phyloP scores from a whole-genome alignment of 495 filamentous ascomycete species.

The Lasiosphaeria hispida region DNA sequence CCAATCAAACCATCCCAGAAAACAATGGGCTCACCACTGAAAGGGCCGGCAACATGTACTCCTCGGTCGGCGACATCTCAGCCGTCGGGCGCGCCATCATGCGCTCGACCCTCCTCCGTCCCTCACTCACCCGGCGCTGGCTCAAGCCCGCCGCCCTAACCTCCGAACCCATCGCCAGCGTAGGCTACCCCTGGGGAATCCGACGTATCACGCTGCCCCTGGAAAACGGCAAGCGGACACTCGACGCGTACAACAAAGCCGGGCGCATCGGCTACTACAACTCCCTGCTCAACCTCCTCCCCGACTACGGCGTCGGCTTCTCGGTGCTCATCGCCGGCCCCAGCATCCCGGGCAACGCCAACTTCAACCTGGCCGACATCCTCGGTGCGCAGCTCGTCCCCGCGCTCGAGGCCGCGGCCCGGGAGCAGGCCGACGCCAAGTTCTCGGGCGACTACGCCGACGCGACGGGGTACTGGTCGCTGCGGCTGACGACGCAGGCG shows the following conservation, averaged over 20 bases:
- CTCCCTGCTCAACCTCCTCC: slow-evolving; percentile 44
- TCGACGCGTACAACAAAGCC: slow-evolving; percentile 52
- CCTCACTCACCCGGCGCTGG: slow-evolving; percentile 52
- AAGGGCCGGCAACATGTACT: slow-evolving; percentile 58
- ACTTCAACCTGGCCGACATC: slow-evolving; percentile 46
- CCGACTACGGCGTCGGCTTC: slow-evolving; percentile 52
- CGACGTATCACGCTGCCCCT: slow-evolving; percentile 33
- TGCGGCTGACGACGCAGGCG: slow-evolving; percentile 38
- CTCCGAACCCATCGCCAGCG: slow-evolving; percentile 41
- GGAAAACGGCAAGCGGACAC: slow-evolving; percentile 44
- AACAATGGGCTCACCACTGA: neutral
- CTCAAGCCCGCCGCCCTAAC: slow-evolving; percentile 54
- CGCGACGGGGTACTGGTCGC: slow-evolving; percentile 22
- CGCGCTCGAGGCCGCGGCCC: slow-evolving; percentile 43
- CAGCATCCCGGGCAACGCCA: slow-evolving; percentile 48
- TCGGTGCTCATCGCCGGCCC: slow-evolving; percentile 36
- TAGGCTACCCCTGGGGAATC: slow-evolving; percentile 62
- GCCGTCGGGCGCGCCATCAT: slow-evolving; percentile 56
- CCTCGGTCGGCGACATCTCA: slow-evolving; percentile 50
- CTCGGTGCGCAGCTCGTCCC: slow-evolving; percentile 44
- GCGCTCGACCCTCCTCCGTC: slow-evolving; percentile 43
- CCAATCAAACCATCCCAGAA: slow-evolving; percentile 7
- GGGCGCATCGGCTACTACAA: slow-evolving; percentile 50
- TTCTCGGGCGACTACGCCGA: slow-evolving; percentile 44
- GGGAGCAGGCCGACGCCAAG: slow-evolving; percentile 39